Conservation (phyloP, 768 basidiomycete species). For the Lactarius vividus region DNA sequence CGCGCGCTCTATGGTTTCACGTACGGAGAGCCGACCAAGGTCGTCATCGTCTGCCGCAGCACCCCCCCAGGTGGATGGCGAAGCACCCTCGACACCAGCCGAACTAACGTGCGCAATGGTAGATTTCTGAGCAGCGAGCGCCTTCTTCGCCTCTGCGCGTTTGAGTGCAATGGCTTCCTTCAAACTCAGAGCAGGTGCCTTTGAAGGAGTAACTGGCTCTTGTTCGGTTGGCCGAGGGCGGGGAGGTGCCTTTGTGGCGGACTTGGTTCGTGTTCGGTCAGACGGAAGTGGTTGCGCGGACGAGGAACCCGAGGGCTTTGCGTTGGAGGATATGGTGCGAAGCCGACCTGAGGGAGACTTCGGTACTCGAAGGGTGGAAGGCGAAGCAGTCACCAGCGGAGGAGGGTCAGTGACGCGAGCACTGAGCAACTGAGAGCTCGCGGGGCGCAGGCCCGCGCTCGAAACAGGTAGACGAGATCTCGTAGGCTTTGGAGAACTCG, state of each 20-base stretch:
- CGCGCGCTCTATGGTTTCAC: constrained; percentile 75
- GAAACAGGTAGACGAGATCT: constrained; percentile 20
- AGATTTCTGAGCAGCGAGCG: constrained; percentile 31
- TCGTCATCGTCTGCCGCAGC: constrained; percentile 45
- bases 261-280: constrained; percentile 6
- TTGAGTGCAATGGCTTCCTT: constrained; percentile 78
- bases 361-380: constrained; percentile 11
- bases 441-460: neutral
- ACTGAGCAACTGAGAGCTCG: neutral
- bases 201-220: constrained; percentile 33
- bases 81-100: constrained; percentile 48
- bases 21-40: constrained; percentile 62
- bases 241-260: constrained; percentile 3
- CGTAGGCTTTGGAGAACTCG: constrained; percentile 7
- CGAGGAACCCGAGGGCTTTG: neutral
- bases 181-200: constrained; percentile 46
- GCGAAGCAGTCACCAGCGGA: neutral
- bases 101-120: constrained; percentile 32
- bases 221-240: constrained; percentile 4
- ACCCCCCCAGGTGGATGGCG: constrained; percentile 33
- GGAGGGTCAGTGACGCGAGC: neutral
- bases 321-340: constrained; percentile 12
- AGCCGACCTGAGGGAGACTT: constrained; percentile 7
- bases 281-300: neutral
- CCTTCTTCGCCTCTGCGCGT: constrained; percentile 75